phyloP scores from a whole-genome alignment of 495 filamentous ascomycete species.

The Penicillium herquei region DNA sequence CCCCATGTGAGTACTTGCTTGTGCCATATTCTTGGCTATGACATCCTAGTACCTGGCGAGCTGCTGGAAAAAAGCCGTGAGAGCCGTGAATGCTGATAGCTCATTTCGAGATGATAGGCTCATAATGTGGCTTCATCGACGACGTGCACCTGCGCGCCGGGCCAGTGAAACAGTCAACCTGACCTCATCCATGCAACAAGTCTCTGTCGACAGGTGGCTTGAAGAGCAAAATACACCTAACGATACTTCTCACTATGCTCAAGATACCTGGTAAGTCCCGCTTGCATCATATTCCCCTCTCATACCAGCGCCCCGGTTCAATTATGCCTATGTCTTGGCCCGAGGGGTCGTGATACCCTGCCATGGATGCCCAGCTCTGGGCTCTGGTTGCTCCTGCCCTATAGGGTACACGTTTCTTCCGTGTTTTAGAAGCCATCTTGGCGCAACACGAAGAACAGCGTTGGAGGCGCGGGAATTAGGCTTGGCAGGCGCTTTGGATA shows the following conservation, averaged over 20 bases:
- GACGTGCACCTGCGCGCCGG: conserved; percentile 5
- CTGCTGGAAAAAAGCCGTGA: too few species aligned
- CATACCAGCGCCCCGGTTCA: not conserved
- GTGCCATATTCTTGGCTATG: conserved; percentile 11
- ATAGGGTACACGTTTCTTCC: conserved; percentile 1
- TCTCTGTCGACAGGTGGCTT: conserved; percentile 2
- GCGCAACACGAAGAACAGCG: too few species aligned
- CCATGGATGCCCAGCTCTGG: conserved; percentile 31
- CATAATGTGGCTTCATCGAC: conserved; percentile 29
- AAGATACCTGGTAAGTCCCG: not conserved
- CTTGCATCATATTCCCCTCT: not conserved
- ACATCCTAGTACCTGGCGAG: not conserved
- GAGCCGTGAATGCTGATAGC: too few species aligned
- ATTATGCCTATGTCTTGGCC: conserved; percentile 20
- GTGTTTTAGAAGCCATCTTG: too few species aligned
- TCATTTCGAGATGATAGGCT: conserved; percentile 8
- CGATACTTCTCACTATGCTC: not conserved
- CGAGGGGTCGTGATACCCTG: conserved; percentile 23
- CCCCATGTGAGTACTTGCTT: conserved; percentile 31
- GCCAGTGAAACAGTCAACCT: not conserved
- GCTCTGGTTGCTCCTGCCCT: conserved; percentile 13
- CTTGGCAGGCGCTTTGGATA: too few species aligned
- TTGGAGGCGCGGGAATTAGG: too few species aligned
- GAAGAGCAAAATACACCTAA: not conserved
- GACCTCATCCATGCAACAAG: conserved; percentile 2